Conservation (phyloP, 331 rosid genomes). For the Cydonia oblonga region DNA sequence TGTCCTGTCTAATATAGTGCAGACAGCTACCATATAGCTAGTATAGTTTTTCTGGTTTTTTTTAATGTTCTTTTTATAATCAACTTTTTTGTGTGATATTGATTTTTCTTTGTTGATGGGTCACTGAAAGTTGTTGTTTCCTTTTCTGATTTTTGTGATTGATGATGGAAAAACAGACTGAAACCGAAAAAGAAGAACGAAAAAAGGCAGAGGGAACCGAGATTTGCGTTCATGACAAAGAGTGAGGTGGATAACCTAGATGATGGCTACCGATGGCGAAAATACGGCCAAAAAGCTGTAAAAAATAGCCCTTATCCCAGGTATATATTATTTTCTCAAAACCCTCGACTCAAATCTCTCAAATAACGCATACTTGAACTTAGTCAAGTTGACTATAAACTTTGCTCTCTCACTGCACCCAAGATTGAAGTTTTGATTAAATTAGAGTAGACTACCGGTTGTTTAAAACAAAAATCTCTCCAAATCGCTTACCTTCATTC, state of each 20-base stretch:
- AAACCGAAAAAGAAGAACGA: constrained; percentile 64
- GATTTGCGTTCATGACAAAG: constrained; percentile 86
- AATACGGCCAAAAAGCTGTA: constrained; percentile 95
- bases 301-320: constrained; percentile 92
- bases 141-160: not conserved
- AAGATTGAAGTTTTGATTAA: too few relatives aligned
- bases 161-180: constrained; percentile 29
- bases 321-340: constrained; percentile 16
- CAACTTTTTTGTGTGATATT: not conserved
- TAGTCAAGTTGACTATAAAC: too few relatives aligned
- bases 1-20: not conserved
- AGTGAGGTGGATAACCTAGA: constrained; percentile 79
- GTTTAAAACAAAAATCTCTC: too few relatives aligned
- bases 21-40: not conserved
- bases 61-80: not conserved
- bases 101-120: not conserved
- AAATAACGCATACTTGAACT: too few relatives aligned
- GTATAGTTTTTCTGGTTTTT: too few relatives aligned
- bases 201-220: constrained; percentile 56
- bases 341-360: not conserved
- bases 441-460: too few relatives aligned
- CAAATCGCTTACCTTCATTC: not conserved
- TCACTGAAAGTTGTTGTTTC: not conserved
- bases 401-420: too few relatives aligned
- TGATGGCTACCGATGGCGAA: constrained; percentile 90